phyloP scores from a whole-genome alignment of 2,329 filamentous ascomycete genomes.

The Phialophora verrucosa region DNA sequence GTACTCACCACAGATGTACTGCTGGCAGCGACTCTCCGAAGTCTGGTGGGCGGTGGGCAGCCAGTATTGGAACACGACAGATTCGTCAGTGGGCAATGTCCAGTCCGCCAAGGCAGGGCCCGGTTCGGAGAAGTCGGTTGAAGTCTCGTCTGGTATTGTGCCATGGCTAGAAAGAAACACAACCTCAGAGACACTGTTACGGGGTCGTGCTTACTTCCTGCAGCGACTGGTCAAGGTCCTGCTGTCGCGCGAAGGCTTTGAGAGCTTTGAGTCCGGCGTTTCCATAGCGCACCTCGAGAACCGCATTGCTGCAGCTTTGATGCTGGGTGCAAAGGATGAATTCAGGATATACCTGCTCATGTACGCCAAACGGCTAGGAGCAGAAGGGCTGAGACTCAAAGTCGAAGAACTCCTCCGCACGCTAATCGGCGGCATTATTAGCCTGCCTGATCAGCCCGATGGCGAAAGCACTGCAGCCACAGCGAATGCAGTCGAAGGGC shows the following conservation, averaged over 20 bases:
- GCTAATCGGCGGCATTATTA: conserved; percentile 73
- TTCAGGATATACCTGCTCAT: conserved; percentile 95
- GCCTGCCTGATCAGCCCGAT: conserved; percentile 51
- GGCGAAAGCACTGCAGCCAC: conserved; percentile 57
- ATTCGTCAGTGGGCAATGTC: conserved; percentile 82
- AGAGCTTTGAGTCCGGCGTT: conserved; percentile 86
- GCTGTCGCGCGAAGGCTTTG: conserved; percentile 86
- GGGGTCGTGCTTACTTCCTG: conserved; percentile 87
- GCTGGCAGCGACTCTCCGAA: conserved; percentile 95
- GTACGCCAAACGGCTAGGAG: conserved; percentile 94
- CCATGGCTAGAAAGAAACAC: conserved; percentile 93
- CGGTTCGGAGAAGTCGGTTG: conserved; percentile 58
- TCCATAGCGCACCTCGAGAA: conserved; percentile 96
- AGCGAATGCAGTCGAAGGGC: conserved; percentile 54
- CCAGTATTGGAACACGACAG: conserved; percentile 98
- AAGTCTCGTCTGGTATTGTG: conserved; percentile 87
- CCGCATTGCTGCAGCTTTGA: conserved; percentile 84
- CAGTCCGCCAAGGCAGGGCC: conserved; percentile 67
- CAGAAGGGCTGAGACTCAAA: conserved; percentile 83
- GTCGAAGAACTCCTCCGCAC: conserved; percentile 89
- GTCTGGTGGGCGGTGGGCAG: conserved; percentile 97
- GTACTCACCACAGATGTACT: conserved; percentile 83
- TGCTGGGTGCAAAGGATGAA: conserved; percentile 84
- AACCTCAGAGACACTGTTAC: conserved; percentile 87
- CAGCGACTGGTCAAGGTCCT: conserved; percentile 90